Evolutionary conservation across 306 rosid genomes (phyloP).

Genomic region (Castanea crenata): DNA sequence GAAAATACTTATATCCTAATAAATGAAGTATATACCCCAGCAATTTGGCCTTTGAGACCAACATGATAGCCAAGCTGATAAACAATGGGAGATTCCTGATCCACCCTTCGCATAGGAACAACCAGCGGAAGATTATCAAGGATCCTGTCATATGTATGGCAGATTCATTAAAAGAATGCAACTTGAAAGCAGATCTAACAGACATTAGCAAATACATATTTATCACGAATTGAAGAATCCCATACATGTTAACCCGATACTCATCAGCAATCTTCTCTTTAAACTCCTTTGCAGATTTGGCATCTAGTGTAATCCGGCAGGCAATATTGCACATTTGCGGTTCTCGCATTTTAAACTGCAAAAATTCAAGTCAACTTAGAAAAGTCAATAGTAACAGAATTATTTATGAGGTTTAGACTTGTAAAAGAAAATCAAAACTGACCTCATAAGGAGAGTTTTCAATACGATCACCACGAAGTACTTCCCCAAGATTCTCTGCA

Average conservation of each 20-base stretch:
- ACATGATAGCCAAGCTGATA: constrained; percentile 89
- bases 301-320: constrained; percentile 59
- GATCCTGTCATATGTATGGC: constrained; percentile 56
- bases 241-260: constrained; percentile 96
- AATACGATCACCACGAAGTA: constrained; percentile 97
- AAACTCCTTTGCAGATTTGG: constrained; percentile 77
- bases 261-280: constrained; percentile 94
- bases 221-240: constrained; percentile 1
- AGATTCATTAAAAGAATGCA: constrained; percentile 21
- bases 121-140: constrained; percentile 95
- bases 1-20: constrained; percentile 17
- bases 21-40: constrained; percentile 55
- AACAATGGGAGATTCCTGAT: constrained; percentile 67
- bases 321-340: constrained; percentile 80
- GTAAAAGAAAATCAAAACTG: constrained; percentile 28
- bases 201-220: neutral
- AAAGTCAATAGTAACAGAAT: constrained; percentile 17
- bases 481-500: constrained; percentile 97
- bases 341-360: constrained; percentile 95
- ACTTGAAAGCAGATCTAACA: neutral
- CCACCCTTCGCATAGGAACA: constrained; percentile 66
- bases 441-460: constrained; percentile 91
- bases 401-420: constrained; percentile 7
- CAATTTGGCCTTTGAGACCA: constrained; percentile 82
- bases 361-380: constrained; percentile 3